Evolutionary conservation across 1,139 yeast genomes (phyloP).

Genomic region (Saccharomyces uvarum): DNA sequence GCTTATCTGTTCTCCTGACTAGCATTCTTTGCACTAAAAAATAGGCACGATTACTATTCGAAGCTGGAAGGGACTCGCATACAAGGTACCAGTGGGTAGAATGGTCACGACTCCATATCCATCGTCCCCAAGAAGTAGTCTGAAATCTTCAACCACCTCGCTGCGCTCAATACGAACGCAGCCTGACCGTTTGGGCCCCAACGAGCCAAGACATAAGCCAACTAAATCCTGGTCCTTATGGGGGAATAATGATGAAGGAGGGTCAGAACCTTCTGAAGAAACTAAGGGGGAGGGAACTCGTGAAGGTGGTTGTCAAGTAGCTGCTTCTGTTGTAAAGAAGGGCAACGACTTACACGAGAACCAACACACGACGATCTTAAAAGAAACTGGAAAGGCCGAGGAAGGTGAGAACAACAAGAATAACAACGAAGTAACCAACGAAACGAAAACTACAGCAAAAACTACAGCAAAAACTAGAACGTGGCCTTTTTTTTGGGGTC

Average conservation of each 20-base stretch:
- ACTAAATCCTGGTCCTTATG: background rate
- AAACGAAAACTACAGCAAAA: background rate
- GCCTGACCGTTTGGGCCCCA: background rate
- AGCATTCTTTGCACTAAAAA: background rate
- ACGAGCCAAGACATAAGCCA: background rate
- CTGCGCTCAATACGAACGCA: background rate
- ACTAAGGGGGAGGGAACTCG: background rate
- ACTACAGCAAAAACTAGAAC: conserved; percentile 8
- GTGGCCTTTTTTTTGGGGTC: conserved; percentile 29
- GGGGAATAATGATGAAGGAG: background rate
- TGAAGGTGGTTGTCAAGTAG: background rate
- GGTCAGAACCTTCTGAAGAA: background rate
- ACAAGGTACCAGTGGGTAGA: background rate
- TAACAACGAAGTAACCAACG: too few relatives aligned
- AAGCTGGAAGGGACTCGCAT: background rate
- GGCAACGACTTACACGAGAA: background rate
- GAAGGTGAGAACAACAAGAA: background rate
- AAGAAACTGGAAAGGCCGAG: background rate
- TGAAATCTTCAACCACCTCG: background rate
- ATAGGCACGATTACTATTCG: background rate
- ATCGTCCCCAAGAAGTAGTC: background rate
- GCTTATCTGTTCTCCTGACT: background rate
- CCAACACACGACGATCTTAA: background rate
- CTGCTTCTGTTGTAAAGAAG: background rate
- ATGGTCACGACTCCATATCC: background rate